phyloP scores from a whole-genome alignment of 2,329 filamentous ascomycete genomes.

The Fusarium sterilihyphosum region DNA sequence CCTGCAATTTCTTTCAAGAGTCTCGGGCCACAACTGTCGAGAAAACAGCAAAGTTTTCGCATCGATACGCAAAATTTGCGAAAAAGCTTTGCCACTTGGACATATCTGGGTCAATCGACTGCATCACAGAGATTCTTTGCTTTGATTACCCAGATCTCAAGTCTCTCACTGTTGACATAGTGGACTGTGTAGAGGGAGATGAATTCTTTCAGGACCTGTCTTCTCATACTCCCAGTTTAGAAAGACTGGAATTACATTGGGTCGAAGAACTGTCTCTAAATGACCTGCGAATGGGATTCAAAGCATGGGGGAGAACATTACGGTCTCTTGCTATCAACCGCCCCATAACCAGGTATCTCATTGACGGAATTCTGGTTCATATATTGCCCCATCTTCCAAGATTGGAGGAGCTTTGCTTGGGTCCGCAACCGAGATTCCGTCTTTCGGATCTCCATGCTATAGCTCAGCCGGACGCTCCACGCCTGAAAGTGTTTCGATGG shows the following conservation, averaged over 20 bases:
- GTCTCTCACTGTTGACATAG: background rate
- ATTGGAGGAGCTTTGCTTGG: background rate
- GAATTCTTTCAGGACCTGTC: background rate
- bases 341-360: background rate
- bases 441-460: background rate
- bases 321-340: background rate
- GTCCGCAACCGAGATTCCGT: background rate
- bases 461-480: background rate
- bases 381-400: background rate
- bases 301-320: slow-evolving; percentile 17
- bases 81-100: background rate
- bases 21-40: background rate
- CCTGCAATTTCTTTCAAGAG: too few species aligned
- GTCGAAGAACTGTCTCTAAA: too few species aligned
- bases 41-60: background rate
- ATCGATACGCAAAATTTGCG: background rate
- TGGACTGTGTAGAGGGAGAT: too few species aligned
- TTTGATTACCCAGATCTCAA: background rate
- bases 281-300: background rate
- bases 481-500: background rate
- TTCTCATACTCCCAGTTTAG: background rate
- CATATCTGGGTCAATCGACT: background rate
- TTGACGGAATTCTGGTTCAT: background rate
- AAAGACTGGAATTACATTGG: background rate
- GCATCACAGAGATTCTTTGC: background rate